phyloP scores from a whole-genome alignment of 2,329 filamentous ascomycete species.

The Colletotrichum tabaci region DNA sequence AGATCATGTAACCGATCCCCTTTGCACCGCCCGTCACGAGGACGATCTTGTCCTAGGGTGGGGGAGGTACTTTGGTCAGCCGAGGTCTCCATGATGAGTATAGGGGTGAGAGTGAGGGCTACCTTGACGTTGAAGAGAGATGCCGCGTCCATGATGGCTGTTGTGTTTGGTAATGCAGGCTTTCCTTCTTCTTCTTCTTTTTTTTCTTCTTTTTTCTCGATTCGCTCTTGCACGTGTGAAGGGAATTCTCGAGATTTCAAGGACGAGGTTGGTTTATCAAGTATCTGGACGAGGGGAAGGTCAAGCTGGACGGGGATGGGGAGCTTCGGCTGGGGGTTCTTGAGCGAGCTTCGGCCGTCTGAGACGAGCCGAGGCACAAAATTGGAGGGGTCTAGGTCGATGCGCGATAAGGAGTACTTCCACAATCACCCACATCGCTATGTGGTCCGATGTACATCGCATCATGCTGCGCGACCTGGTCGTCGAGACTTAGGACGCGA shows the following conservation, averaged over 20 bases:
- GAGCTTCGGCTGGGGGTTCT: background rate
- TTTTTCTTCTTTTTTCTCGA: no score
- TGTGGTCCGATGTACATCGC: background rate
- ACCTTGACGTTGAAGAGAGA: conserved; percentile 74
- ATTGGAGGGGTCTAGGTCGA: conserved; percentile 23
- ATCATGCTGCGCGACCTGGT: background rate
- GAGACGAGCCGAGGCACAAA: conserved; percentile 34
- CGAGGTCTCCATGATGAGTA: background rate
- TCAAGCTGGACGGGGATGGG: background rate
- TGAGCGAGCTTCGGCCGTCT: conserved; percentile 13
- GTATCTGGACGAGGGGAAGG: background rate
- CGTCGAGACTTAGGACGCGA: conserved; percentile 12
- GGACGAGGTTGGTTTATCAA: no score
- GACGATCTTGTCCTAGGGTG: conserved; percentile 67
- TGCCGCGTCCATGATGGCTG: conserved; percentile 65
- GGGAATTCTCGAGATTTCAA: background rate
- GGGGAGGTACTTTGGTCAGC: conserved; percentile 6
- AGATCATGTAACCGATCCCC: conserved; percentile 79
- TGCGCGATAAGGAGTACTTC: conserved; percentile 24
- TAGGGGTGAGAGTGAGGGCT: conserved; percentile 29
- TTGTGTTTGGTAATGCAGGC: background rate
- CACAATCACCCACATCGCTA: background rate
- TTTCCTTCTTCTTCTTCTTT: background rate
- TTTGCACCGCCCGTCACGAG: conserved; percentile 72
- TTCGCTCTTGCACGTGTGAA: no score